Base-by-base conservation (phyloP, 495 filamentous ascomycete genomes). In the Penicillium ucsense region DNA sequence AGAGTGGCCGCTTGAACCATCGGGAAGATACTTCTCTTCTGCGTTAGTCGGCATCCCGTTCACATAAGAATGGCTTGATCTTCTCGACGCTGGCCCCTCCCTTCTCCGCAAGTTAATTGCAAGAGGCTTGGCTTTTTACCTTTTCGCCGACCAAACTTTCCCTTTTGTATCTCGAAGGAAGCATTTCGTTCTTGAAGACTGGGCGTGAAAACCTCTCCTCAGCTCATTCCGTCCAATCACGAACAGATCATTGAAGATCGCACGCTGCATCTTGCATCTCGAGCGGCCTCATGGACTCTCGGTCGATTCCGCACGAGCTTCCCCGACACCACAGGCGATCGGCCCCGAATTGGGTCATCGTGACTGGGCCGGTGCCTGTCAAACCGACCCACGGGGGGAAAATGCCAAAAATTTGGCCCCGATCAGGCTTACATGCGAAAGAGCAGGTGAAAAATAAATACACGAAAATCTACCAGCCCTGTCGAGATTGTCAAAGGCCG, bases 191-290 rank as follows among this genome's bases (percentile, higher is more conserved):
- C 20, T 20, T 20, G 20, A 20, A 1, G 20, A 1, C 20, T 20
- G 20, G 20, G 20, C 20, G 20, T 20, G 20, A 20, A 20, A 20
- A 20, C 20, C 20, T 20, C 20, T 20, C 1, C 20, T 20, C 20
- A 20, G 20, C 20, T 2, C 20, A 20, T 20, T 20, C 2, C 20
- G 20, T 20, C 20, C 20, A 20, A 20, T 20, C 20, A 20, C 20
- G 20, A 20, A 20, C 20, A 20, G 20, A 20, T 20, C 20, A 20
- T 20, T 20, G 20, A 20, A 20, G 20, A 20, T 20, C 20, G 1
- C 20, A 20, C 20, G 20, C 20, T 20, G 20, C 20, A 20, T 20
- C 20, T 28, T 45, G 48, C 31, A 53, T 41, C 55, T 61, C 58
- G 58, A 55, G 46, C 47, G 27, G 6, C 33, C n/a, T 27, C n/a